phyloP scores from a whole-genome alignment of 805 yeast species.

The Ascoidea asiatica region DNA sequence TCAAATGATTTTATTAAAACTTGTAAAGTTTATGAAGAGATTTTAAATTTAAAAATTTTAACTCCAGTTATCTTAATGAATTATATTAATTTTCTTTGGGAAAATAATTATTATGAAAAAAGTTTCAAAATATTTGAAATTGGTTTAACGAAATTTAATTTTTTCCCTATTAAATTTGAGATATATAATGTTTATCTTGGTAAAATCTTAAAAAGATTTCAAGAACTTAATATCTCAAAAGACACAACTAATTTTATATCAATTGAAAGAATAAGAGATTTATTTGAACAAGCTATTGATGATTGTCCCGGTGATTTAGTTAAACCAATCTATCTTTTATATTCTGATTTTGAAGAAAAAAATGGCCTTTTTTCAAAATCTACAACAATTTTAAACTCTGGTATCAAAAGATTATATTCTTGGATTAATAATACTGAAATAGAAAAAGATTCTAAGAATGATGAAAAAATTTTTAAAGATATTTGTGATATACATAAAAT shows the following conservation, averaged over 20 bases:
- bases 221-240: conserved; percentile 1
- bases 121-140: conserved; percentile 52
- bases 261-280: conserved; percentile 49
- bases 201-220: conserved; percentile 24
- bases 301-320: conserved; percentile 35
- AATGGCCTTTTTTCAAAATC: conserved; percentile 39
- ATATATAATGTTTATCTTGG: conserved; percentile 60
- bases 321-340: conserved; percentile 36
- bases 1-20: conserved; percentile 26
- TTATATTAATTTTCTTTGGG: conserved; percentile 49
- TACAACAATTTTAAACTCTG: conserved; percentile 36
- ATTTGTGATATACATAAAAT: conserved; percentile 3
- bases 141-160: conserved; percentile 48
- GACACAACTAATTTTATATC: conserved; percentile 15
- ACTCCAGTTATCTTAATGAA: conserved; percentile 55
- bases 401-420: conserved; percentile 20
- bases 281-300: conserved; percentile 56
- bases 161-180: conserved; percentile 43
- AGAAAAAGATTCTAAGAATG: no score
- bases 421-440: neutral
- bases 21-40: conserved; percentile 35
- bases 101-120: conserved; percentile 29
- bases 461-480: conserved; percentile 4
- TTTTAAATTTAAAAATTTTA: conserved; percentile 46
- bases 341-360: conserved; percentile 47